Evolutionary conservation across 345 rosid species (phyloP), one percentile per base, ranked within the genome.

Genomic region (Psidium friedrichsthalianum): DNA sequence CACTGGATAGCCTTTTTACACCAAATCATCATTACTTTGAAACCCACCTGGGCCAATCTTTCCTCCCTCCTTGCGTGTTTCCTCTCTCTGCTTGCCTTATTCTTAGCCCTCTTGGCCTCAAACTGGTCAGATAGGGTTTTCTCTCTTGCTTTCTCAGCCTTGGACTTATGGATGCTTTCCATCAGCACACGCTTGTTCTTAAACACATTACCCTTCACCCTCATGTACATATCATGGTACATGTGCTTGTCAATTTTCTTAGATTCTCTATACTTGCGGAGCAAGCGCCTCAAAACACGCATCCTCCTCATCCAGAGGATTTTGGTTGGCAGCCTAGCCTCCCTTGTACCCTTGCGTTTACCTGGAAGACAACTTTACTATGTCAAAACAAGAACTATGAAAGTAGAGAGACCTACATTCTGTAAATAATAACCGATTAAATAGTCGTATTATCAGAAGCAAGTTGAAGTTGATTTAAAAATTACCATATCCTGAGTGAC

Each of bases 201-300:
- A 64, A 92, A 97, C 18, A 96, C 99, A 76, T 97, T 97, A 88
- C 99, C 99, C 91, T 97, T 97, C 57, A 95, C 98, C 88, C 89
- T 95, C 99, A 97, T 96, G 96, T 96, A 97, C 99, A 97, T 97
- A 89, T 96, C 98, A 32, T 97, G 99, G 89, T 97, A 97, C 98
- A 97, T 97, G 85, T 97, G 99, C 87, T 88, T 97, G 91, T 97
- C 99, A 89, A 97, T 96, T 94, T 97, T 97, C 93, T 96, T 96
- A 1, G 98, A 56, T 86, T 97, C 99, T 20, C 98, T 83, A 83
- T 97, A 97, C 88, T 97, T 97, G 82, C 96, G 92, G 49, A 97
- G 94, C 49, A 97, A 88, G 84, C 99, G 98, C 88, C 99, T 95
- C 3, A 97, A 92, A 8, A 97, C 98, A 61, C 98, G 93, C 98